These are phyloP conservation scores for Ascochyta fabae DNA, from an alignment of 2,329 filamentous ascomycete genomes.

Conservation along the genomic window DNA sequence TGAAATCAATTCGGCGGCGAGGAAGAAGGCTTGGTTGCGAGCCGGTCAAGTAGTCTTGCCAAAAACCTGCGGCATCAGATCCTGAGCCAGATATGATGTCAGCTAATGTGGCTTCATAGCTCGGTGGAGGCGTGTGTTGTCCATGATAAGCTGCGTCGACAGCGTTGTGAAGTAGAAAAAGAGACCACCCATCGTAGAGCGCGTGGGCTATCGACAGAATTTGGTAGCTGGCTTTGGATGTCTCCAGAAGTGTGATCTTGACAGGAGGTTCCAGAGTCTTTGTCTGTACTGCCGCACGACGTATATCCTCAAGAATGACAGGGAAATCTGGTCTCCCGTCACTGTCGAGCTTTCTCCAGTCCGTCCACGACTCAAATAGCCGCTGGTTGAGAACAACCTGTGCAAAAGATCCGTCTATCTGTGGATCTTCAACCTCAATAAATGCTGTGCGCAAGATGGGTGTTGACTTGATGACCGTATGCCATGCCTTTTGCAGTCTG, in stretches of 20 bases:
- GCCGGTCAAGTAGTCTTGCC: constrained; percentile 70
- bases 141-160: constrained; percentile 69
- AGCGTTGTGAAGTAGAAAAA: constrained; percentile 75
- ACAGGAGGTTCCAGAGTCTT: constrained; percentile 28
- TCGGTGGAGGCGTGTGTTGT: constrained; percentile 51
- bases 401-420: constrained; percentile 62
- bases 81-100: constrained; percentile 58
- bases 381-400: constrained; percentile 46
- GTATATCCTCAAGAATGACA: constrained; percentile 38
- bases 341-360: neutral
- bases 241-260: constrained; percentile 49
- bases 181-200: constrained; percentile 87
- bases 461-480: constrained; percentile 62
- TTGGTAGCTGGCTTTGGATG: constrained; percentile 51
- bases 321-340: constrained; percentile 37
- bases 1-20: constrained; percentile 4
- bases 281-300: constrained; percentile 42
- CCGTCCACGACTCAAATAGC: neutral
- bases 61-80: constrained; percentile 66
- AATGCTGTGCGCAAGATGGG: constrained; percentile 82
- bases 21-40: constrained; percentile 53
- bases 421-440: constrained; percentile 66
- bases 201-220: constrained; percentile 81
- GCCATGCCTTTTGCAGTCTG: constrained; percentile 68
- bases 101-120: constrained; percentile 62